phyloP scores from a whole-genome alignment of 352 stramenopile genomes.

The Pythium myriotylum region DNA sequence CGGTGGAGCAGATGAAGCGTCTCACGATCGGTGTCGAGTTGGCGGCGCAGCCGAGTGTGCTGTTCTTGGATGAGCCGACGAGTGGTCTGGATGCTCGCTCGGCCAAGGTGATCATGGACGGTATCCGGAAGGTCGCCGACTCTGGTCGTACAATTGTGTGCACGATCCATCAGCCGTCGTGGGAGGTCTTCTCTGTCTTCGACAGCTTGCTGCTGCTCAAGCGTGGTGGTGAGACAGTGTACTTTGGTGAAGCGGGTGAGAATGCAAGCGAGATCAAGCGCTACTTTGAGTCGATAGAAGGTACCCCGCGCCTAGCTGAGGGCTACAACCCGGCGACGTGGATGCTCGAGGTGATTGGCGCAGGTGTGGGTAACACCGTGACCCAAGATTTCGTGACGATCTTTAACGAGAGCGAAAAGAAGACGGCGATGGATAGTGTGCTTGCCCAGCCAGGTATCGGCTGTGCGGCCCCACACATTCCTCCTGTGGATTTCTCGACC shows the following conservation, averaged over 20 bases:
- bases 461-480: not conserved
- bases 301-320: not conserved
- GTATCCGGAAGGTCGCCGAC: constrained; percentile 75
- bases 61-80: constrained; percentile 82
- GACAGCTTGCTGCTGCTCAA: constrained; percentile 27
- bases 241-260: constrained; percentile 25
- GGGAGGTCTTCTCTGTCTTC: constrained; percentile 27
- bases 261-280: constrained; percentile 27
- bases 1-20: constrained; percentile 50
- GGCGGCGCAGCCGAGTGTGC: constrained; percentile 67
- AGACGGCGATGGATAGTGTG: constrained; percentile 9
- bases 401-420: constrained; percentile 18
- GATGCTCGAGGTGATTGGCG: constrained; percentile 47
- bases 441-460: constrained; percentile 11
- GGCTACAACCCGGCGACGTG: constrained; percentile 60
- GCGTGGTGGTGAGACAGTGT: constrained; percentile 25
- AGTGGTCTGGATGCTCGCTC: constrained; percentile 79
- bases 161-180: constrained; percentile 34
- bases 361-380: constrained; percentile 35
- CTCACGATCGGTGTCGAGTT: constrained; percentile 63
- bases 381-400: constrained; percentile 11
- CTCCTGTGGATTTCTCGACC: constrained; percentile 14
- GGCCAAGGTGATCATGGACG: constrained; percentile 76
- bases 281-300: constrained; percentile 54
- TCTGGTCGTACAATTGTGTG: constrained; percentile 36